Conservation (phyloP, 2,329 filamentous ascomycete species). For the Fusarium palustre region DNA sequence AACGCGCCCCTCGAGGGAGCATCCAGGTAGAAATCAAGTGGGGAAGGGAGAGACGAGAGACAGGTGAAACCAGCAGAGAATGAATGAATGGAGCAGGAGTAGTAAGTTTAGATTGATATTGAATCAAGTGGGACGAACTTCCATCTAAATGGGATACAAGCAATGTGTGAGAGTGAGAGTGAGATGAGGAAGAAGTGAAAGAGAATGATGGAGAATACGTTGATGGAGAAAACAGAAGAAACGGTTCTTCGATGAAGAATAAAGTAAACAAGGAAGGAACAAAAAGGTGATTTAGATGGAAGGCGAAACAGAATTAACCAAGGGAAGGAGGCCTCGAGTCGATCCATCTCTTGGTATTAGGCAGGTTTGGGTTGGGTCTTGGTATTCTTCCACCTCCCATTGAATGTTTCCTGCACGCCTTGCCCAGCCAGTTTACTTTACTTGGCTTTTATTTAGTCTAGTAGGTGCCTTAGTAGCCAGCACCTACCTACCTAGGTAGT, state of each 20-base stretch:
- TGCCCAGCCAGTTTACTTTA: slow-evolving; percentile 3
- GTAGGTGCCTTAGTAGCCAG: too few species aligned
- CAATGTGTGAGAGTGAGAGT: slow-evolving; percentile 3
- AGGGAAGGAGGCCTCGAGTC: slow-evolving; percentile 34
- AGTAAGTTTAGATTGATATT: slow-evolving; percentile 5
- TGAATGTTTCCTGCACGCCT: slow-evolving; percentile 13
- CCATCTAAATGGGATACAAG: slow-evolving; percentile 13
- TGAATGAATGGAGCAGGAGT: slow-evolving; percentile 10
- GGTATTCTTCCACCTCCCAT: slow-evolving; percentile 12
- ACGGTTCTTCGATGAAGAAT: neutral
- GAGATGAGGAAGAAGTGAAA: slow-evolving; percentile 2
- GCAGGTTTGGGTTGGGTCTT: slow-evolving; percentile 9
- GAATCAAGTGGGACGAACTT: slow-evolving; percentile 23
- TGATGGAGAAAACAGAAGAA: slow-evolving; percentile 6
- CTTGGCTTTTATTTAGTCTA: neutral
- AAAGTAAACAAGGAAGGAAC: slow-evolving; percentile 16
- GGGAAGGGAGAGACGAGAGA: slow-evolving; percentile 30
- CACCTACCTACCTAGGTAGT: neutral
- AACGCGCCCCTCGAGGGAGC: slow-evolving; percentile 40
- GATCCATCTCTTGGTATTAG: slow-evolving; percentile 22
- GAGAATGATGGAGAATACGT: slow-evolving; percentile 3
- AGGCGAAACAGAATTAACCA: slow-evolving; percentile 12
- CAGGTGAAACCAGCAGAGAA: slow-evolving; percentile 37
- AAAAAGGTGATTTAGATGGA: slow-evolving; percentile 4
- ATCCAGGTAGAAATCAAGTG: slow-evolving; percentile 26